Base-by-base conservation (phyloP, 306 rosid genomes). In the Rubus idaeus region DNA sequence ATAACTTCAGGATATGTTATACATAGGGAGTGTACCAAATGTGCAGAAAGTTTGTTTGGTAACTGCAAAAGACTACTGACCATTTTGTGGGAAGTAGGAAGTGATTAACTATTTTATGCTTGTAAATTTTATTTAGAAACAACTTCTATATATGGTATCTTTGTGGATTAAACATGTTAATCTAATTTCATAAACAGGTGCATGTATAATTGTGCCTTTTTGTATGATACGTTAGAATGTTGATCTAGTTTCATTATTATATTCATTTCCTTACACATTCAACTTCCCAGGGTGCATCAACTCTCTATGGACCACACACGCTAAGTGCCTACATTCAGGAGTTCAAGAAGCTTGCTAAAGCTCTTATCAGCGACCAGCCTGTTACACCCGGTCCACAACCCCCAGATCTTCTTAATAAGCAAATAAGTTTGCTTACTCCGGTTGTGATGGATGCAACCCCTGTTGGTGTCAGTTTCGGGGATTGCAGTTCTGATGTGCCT, bases 251-350 rank as follows among this genome's bases (percentile, higher is more conserved):
- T 46, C 68, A 73, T 12, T 23, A 4, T 8, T 57, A 8, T 21
- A 23, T 70, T 46, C 2, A 10, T 51, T 67, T 77, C 21, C 18
- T 53, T 57, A 71, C 67, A 26, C 58, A 10, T n/a, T 18, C 20
- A 77, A 78, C 65, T 77, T 74, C 40, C 70, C 82, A 94, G 98
- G 97, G 96, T 46, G 98, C 95, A 71, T 94, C 98, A 45, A 90
- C 98, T 3, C 82, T 94, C 74, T 94, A 84, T 56, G 98, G 98
- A 37, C 98, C 97, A 5, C 95, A 94, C 87, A 91, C 97, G 0
- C 83, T 94, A 20, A 88, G 81, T 70, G 97, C 92, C 77, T 94
- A 94, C 80, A 90, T 91, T 81, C 97, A 94, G 44, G 98, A 94
- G 86, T 94, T 94, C 79, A 82, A 85, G 84, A 94, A 90, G 86